These are phyloP conservation scores for Helotiales sp. DNA, from an alignment of 2,329 filamentous ascomycete species.

Conservation along the genomic window DNA sequence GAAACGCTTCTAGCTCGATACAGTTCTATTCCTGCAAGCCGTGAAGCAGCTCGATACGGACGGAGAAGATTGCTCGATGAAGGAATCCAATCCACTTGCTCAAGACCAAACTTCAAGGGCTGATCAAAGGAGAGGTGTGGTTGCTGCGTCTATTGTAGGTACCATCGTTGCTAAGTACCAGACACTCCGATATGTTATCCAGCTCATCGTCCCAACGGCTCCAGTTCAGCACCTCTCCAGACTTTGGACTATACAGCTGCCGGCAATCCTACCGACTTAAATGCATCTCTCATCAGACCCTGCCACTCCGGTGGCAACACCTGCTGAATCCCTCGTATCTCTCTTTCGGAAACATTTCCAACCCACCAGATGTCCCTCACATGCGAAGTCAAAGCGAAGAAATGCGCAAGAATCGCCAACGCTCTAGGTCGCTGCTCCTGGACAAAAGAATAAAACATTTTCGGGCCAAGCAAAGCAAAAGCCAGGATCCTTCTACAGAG, in stretches of 20 bases:
- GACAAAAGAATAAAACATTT: constrained; percentile 18
- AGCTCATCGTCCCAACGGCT: too few relatives aligned
- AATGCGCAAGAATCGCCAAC: constrained; percentile 30
- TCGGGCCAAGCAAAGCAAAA: constrained; percentile 17
- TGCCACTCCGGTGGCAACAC: background rate
- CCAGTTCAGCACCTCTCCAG: too few relatives aligned
- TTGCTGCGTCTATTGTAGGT: too few relatives aligned
- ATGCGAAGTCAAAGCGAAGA: constrained; percentile 18
- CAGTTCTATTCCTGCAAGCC: constrained; percentile 5
- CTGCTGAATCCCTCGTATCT: background rate
- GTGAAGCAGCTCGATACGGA: constrained; percentile 17
- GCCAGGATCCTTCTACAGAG: constrained; percentile 14
- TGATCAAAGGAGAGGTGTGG: too few relatives aligned
- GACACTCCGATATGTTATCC: too few relatives aligned
- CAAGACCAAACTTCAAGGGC: too few relatives aligned
- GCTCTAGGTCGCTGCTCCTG: constrained; percentile 18
- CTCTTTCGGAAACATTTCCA: constrained; percentile 9
- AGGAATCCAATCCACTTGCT: too few relatives aligned
- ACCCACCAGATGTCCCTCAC: constrained; percentile 37
- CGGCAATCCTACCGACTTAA: background rate
- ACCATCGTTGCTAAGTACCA: too few relatives aligned
- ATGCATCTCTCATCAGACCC: background rate
- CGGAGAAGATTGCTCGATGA: too few relatives aligned
- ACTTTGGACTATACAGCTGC: background rate
- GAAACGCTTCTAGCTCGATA: constrained; percentile 13